A percentile compares a stretch with the other conserved stretches of the same genome.
These are phyloP conservation scores for Paramecium sonneborni DNA, from an alignment of 73 alveolate species.

Conservation along the genomic window DNA sequence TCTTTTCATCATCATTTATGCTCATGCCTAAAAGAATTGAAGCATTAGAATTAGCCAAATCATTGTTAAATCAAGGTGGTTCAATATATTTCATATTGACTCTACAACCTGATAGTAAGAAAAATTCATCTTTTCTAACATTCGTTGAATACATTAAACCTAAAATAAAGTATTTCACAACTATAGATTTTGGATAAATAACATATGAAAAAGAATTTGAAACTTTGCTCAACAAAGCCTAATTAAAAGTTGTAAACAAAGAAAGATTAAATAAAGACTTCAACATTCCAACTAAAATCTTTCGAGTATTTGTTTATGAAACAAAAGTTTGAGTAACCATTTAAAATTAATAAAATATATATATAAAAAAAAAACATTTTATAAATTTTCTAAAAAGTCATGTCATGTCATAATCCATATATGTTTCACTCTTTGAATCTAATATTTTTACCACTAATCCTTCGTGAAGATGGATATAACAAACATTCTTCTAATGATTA, in stretches of 20 bases:
- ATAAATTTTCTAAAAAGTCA: not conserved
- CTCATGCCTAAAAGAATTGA: slow-evolving; percentile 63
- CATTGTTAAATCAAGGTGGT: slow-evolving; percentile 9
- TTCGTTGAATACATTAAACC: slow-evolving; percentile 62
- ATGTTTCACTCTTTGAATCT: not conserved
- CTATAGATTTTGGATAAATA: slow-evolving; percentile 61
- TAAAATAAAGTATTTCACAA: slow-evolving; percentile 55
- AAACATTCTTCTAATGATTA: not conserved
- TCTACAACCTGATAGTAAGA: slow-evolving; percentile 57
- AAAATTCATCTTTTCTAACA: slow-evolving; percentile 3
- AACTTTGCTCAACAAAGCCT: not conserved
- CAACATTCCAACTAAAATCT: slow-evolving; percentile 51
- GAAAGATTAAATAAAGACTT: slow-evolving; percentile 39
- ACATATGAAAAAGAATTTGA: slow-evolving; percentile 65
- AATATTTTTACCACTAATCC: not conserved
- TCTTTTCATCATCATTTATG: slow-evolving; percentile 63
- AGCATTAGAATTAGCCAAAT: slow-evolving; percentile 59
- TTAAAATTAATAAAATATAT: not conserved
- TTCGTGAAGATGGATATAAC: not conserved
- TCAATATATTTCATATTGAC: slow-evolving; percentile 52
- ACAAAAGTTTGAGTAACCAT: not conserved
- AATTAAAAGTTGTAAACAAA: slow-evolving; percentile 31
- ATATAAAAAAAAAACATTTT: not conserved
- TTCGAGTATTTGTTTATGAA: slow-evolving; percentile 62
- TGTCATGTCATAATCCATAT: not conserved